Evolutionary conservation across 495 filamentous ascomycete species (phyloP).

Genomic region (Penicillium silybi): DNA sequence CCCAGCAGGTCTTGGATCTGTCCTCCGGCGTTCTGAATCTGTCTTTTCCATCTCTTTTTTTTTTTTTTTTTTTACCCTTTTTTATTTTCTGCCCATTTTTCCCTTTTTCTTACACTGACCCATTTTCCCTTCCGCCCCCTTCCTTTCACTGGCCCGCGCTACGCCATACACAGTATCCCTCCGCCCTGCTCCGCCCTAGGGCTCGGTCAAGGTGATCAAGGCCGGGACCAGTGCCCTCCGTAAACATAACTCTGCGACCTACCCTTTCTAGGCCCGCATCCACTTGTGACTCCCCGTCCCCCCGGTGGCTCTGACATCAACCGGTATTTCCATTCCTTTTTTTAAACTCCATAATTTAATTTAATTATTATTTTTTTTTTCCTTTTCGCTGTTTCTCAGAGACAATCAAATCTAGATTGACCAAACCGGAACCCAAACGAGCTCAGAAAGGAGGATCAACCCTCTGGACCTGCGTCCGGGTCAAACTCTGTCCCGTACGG

Average conservation of each 20-base stretch:
- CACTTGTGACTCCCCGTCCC: constrained; percentile 30
- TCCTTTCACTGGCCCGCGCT: constrained; percentile 24
- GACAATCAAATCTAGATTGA: constrained; percentile 32
- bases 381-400: constrained; percentile 11
- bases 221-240: constrained; percentile 15
- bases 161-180: constrained; percentile 14
- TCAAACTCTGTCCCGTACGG: constrained; percentile 42
- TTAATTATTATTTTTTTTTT: constrained; percentile 7
- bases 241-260: constrained; percentile 30
- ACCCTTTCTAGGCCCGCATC: constrained; percentile 36
- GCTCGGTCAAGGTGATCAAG: constrained; percentile 8
- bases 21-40: constrained; percentile 20
- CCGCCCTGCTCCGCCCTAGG: constrained; percentile 18
- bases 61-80: background rate
- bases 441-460: constrained; percentile 44
- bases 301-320: constrained; percentile 44
- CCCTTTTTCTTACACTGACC: background rate
- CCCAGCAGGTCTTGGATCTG: constrained; percentile 23
- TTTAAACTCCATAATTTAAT: constrained; percentile 2
- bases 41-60: constrained; percentile 5
- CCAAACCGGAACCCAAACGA: constrained; percentile 39
- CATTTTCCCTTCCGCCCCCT: constrained; percentile 2
- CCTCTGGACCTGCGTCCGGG: constrained; percentile 46
- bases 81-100: constrained; percentile 5
- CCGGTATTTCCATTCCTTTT: constrained; percentile 25